phyloP scores from a whole-genome alignment of 1,139 yeast species.

The Zygosaccharomyces pseudobailii region DNA sequence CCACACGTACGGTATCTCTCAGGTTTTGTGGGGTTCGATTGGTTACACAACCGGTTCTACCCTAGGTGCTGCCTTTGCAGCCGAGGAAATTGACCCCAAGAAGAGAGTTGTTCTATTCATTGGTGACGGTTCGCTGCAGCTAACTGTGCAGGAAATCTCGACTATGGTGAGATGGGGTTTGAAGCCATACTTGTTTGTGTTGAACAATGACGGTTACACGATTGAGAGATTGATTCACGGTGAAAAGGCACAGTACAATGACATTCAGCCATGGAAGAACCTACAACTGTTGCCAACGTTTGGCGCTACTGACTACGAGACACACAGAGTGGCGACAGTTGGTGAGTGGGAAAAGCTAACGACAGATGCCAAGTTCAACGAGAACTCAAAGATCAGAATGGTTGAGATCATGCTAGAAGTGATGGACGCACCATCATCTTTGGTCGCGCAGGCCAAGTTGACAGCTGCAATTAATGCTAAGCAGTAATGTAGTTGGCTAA shows the following conservation, averaged over 20 bases:
- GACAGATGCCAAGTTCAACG: constrained; percentile 45
- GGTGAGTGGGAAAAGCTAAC: constrained; percentile 65
- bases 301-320: constrained; percentile 53
- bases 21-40: constrained; percentile 87
- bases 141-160: constrained; percentile 83
- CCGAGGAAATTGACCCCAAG: constrained; percentile 62
- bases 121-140: constrained; percentile 87
- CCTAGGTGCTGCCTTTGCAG: constrained; percentile 81
- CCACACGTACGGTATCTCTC: constrained; percentile 72
- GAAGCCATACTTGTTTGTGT: constrained; percentile 74
- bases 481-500: constrained; percentile 12
- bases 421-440: constrained; percentile 76
- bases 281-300: constrained; percentile 61
- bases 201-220: constrained; percentile 85
- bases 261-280: constrained; percentile 81
- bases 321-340: constrained; percentile 53
- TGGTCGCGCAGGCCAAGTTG: constrained; percentile 70
- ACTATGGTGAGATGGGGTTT: constrained; percentile 77
- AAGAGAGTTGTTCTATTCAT: constrained; percentile 77
- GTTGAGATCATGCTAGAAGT: constrained; percentile 74
- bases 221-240: constrained; percentile 89
- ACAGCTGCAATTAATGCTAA: constrained; percentile 60
- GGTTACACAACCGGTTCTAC: constrained; percentile 86
- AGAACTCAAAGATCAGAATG: constrained; percentile 57
- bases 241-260: constrained; percentile 67